Base-by-base conservation (phyloP, 148 eudicot genomes). In the Nyssa sinensis region DNA sequence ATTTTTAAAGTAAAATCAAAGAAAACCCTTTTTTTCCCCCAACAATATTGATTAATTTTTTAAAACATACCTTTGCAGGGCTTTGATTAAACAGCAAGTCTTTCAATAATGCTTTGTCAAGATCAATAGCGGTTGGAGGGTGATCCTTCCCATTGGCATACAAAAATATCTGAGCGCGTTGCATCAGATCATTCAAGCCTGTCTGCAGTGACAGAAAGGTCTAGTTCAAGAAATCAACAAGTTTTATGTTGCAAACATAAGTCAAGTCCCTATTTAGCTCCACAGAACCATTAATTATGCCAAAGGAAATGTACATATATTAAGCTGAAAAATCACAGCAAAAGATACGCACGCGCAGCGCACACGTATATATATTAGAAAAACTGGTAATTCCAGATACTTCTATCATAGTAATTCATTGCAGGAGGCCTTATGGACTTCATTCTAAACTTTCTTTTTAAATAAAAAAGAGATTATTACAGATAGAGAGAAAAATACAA, bases 131-230 rank as follows among this genome's bases (percentile, higher is more conserved):
- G 35, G 84, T 81, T 63, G 84, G 84, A 68, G 67, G 70, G 13
- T 72, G 70, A 28, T 67, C 69, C 62, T 81, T 77, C 55, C 84
- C 80, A 49, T 76, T 73, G 16, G 74, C 84, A 27, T 81, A 81
- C 29, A 73, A 19, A 61, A 81, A 76, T 21, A 49, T 81, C 28
- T 73, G 80, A 35, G 84, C 80, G 30, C 71, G 70, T 58, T 49
- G 64, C 74, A 63, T 72, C 19, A 81, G 74, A 23, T 72, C 77
- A 27, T 58, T 81, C 16, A 34, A 31, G 74, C 72, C 61, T 14
- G 51, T 12, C 84, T 81, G 77, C 67, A 51, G 62, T 19, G 64
- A 6, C 39, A 65, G 24, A 16, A 68, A 44, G 51, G 17, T 14
- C 16, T 44, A 44, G 51, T 12, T 44, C 51, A 11, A 44, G 51